A percentile compares a stretch with the other conserved stretches of the same genome.
Conservation (phyloP, 1,139 yeast species). For the Pichia sp. region DNA sequence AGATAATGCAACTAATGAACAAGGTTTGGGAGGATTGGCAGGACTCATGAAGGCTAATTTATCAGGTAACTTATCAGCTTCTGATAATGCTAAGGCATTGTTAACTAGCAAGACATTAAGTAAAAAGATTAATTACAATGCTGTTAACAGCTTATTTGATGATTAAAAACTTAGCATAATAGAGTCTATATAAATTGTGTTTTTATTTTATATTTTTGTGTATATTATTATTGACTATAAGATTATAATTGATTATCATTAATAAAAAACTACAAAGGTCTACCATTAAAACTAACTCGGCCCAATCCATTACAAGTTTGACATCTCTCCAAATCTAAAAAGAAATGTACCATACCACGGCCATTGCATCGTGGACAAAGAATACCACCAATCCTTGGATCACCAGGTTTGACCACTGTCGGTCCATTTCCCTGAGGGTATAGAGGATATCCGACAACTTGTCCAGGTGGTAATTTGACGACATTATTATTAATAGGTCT, state of each 20-base stretch:
- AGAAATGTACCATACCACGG: constrained; percentile 46
- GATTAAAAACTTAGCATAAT: constrained; percentile 11
- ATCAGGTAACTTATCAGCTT: constrained; percentile 50
- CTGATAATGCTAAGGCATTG: constrained; percentile 70
- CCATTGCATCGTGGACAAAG: constrained; percentile 79
- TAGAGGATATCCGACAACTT: constrained; percentile 7
- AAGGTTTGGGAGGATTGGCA: constrained; percentile 20
- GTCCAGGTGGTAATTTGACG: constrained; percentile 21
- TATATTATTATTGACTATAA: neutral
- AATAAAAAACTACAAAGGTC: constrained; percentile 10
- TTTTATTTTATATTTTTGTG: neutral
- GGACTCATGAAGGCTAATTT: constrained; percentile 36
- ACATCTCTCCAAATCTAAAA: constrained; percentile 54
- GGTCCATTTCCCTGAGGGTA: constrained; percentile 21
- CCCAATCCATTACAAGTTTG: constrained; percentile 65
- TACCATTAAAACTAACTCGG: constrained; percentile 9
- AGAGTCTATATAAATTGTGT: neutral
- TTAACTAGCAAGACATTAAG: constrained; percentile 67
- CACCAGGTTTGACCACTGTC: constrained; percentile 64
- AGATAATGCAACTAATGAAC: constrained; percentile 16
- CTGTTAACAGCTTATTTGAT: constrained; percentile 59
- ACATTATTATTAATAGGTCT: constrained; percentile 19
- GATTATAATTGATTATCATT: neutral
- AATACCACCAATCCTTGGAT: constrained; percentile 75
- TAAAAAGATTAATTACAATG: constrained; percentile 80